phyloP scores from a whole-genome alignment of 2,329 filamentous ascomycete species.

The Diplocarpon mali region DNA sequence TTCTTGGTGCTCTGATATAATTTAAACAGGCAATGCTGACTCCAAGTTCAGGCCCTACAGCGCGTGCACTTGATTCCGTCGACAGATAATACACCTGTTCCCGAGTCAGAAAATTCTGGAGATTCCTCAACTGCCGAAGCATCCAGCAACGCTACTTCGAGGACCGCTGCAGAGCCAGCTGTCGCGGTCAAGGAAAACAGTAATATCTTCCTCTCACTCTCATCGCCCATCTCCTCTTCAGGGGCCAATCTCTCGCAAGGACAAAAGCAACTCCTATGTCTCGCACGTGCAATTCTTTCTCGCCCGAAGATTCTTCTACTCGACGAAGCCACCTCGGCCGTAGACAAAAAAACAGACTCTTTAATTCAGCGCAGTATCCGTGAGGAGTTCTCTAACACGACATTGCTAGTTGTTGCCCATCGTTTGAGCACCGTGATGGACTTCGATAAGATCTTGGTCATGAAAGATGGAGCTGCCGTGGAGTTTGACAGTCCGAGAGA shows the following conservation, averaged over 20 bases:
- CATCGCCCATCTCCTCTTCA: slow-evolving; percentile 54
- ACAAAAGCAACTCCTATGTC: slow-evolving; percentile 84
- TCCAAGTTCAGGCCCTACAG: slow-evolving; percentile 41
- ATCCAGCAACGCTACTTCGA: slow-evolving; percentile 1
- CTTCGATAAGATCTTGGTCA: slow-evolving; percentile 61
- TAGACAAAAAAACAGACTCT: slow-evolving; percentile 63
- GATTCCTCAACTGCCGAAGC: slow-evolving; percentile 2
- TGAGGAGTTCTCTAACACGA: slow-evolving; percentile 56
- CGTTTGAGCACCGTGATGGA: slow-evolving; percentile 64
- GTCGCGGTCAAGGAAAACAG: slow-evolving; percentile 7
- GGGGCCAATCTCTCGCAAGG: slow-evolving; percentile 50
- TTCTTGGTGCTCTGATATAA: too few relatives aligned
- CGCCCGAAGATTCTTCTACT: slow-evolving; percentile 83
- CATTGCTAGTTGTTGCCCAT: slow-evolving; percentile 63
- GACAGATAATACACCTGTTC: slow-evolving; percentile 2
- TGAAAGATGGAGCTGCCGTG: slow-evolving; percentile 52
- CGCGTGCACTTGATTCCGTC: slow-evolving; percentile 67
- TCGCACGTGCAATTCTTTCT: slow-evolving; percentile 78
- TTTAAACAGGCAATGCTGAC: too few relatives aligned
- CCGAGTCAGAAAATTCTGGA: not conserved
- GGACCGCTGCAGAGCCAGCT: slow-evolving; percentile 4
- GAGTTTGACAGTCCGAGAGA: slow-evolving; percentile 55
- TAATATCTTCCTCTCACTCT: slow-evolving; percentile 33
- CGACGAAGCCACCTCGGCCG: slow-evolving; percentile 76
- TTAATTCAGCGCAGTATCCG: slow-evolving; percentile 66